Evolutionary conservation across 371 early-diverging fungal species (phyloP), one percentile per base, ranked within the genome.

Genomic region (Apophysomyces trapeziformis): DNA sequence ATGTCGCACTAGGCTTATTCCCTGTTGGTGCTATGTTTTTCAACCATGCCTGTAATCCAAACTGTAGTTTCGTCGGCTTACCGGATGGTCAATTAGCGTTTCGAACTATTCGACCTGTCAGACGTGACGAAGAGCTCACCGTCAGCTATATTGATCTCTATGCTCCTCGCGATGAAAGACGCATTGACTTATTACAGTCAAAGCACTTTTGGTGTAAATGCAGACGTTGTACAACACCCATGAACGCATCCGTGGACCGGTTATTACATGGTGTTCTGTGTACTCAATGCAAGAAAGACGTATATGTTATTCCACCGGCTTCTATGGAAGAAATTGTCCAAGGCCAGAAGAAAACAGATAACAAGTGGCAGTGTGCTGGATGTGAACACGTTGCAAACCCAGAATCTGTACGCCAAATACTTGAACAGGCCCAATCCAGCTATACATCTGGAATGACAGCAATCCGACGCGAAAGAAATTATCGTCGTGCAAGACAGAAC

Each of bases 161-260:
- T 71, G 88, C 87, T 60, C 78, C 88, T 21, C 86, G 92, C 54
- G 85, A 89, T 66, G 87, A 89, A 68, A 83, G 92, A 37, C 86
- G 89, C 35, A 41, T 14, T 18, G 46, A 44, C 45, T 74, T 92
- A 13, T 68, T 87, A 61, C 60, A 72, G 12, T 71, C 85, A 16
- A 87, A 87, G 39, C 90, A 88, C 63, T 87, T 90, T 66, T 88
- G 88, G 87, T 92, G 92, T 75, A 86, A 89, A 73, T 92, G 92
- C 72, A 77, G 77, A 56, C 76, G 92, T 13, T 92, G 92, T 75
- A 71, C 77, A 18, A 70, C 82, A 9, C 78, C 83, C 11, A 81
- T 91, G 58, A 81, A 85, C 32, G 74, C 80, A 57, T 89, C 90
- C 7, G 83, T 87, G 1, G 92, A 92, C 67, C 84, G 90, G 4